phyloP scores from a whole-genome alignment of 208 protist genomes.

The Acanthamoeba rhysodes region DNA sequence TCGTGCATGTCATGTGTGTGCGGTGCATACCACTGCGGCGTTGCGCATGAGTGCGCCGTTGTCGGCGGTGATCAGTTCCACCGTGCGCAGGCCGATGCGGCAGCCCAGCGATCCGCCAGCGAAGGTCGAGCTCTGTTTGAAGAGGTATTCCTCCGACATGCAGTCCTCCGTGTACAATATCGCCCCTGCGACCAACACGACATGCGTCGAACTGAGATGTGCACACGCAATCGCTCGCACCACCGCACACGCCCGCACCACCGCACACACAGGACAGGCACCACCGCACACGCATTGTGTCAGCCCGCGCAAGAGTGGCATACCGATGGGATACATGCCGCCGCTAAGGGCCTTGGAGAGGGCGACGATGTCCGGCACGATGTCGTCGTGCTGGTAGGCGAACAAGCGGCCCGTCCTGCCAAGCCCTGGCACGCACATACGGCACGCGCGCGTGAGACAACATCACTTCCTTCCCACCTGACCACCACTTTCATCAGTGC shows the following conservation, averaged over 20 bases:
- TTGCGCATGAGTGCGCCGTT: conserved; percentile 31
- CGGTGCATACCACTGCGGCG: background rate
- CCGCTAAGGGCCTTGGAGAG: conserved; percentile 94
- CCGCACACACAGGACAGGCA: too few species aligned
- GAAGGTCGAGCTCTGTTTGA: conserved; percentile 62
- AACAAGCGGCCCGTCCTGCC: conserved; percentile 89
- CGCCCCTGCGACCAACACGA: background rate
- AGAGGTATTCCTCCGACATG: conserved; percentile 46
- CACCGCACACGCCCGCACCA: too few species aligned
- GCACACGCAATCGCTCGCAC: too few species aligned
- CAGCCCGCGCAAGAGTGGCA: background rate
- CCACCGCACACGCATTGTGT: background rate
- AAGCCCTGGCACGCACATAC: conserved; percentile 18
- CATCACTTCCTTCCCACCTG: background rate
- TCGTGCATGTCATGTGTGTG: background rate
- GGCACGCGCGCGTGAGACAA: background rate
- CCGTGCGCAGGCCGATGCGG: conserved; percentile 7
- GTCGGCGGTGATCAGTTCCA: conserved; percentile 47
- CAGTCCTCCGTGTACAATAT: conserved; percentile 12
- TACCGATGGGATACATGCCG: conserved; percentile 91
- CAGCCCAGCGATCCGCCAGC: conserved; percentile 42
- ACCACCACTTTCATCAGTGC: background rate
- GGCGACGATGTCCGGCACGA: conserved; percentile 92
- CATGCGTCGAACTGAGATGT: too few species aligned
- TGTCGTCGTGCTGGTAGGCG: conserved; percentile 83